Conservation (phyloP, 78 protist genomes). For the Chrysochromulina tobinii region DNA sequence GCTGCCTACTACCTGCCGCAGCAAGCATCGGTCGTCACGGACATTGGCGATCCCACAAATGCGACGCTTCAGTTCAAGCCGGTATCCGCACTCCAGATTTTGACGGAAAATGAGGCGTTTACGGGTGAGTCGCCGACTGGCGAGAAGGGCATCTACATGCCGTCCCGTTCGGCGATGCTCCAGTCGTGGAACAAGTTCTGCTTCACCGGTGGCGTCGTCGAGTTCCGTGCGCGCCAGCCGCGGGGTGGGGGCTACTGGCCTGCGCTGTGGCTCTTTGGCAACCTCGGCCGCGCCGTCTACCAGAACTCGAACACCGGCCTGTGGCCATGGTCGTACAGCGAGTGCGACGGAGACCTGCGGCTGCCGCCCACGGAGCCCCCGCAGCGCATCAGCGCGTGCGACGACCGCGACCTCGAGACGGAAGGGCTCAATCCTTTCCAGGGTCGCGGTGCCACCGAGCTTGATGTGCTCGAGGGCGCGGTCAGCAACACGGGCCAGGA, state of each 20-base stretch:
- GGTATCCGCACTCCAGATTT: neutral
- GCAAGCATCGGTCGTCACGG: neutral
- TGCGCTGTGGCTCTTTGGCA: constrained; percentile 17
- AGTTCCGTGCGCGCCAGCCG: neutral
- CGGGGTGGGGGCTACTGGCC: constrained; percentile 3
- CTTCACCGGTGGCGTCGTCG: constrained; percentile 18
- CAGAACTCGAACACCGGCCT: neutral
- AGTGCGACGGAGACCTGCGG: neutral
- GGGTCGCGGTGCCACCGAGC: constrained; percentile 27
- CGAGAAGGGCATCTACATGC: neutral
- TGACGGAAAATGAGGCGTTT: neutral
- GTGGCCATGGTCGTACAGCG: neutral
- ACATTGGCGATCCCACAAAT: neutral
- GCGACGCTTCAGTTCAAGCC: no score
- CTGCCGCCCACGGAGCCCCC: neutral
- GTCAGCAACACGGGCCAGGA: neutral
- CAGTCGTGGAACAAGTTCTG: constrained; percentile 25
- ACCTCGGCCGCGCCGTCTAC: constrained; percentile 2
- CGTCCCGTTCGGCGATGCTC: neutral
- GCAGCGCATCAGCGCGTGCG: constrained; percentile 5
- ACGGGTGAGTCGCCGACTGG: neutral
- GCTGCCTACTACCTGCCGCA: neutral
- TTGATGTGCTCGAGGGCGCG: neutral
- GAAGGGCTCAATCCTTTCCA: neutral
- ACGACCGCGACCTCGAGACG: neutral